These are phyloP conservation scores for Fusarium annulatum DNA, from an alignment of 2,329 filamentous ascomycete species.

Conservation along the genomic window DNA sequence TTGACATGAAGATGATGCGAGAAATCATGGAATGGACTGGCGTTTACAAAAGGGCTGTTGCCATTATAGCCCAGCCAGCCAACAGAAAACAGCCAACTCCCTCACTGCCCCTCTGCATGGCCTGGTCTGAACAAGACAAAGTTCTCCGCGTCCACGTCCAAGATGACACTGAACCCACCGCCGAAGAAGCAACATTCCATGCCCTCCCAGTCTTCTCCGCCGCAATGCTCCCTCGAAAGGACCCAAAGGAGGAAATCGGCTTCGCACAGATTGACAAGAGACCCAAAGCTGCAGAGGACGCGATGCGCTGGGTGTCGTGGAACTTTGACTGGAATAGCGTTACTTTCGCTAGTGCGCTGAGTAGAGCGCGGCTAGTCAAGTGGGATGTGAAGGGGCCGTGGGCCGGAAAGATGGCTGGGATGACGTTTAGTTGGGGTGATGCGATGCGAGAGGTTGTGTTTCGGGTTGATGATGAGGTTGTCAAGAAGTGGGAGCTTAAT, in stretches of 20 bases:
- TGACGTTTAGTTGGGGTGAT: background rate
- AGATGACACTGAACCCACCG: background rate
- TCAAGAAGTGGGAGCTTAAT: background rate
- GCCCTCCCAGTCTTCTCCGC: background rate
- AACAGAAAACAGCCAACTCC: background rate
- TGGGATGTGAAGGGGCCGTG: background rate
- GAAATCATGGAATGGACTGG: background rate
- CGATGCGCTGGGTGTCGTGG: background rate
- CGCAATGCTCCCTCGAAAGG: background rate
- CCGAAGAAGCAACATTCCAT: background rate
- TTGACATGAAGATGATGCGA: background rate
- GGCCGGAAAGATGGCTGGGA: background rate
- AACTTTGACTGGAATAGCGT: background rate
- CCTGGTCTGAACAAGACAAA: background rate
- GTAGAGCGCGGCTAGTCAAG: background rate
- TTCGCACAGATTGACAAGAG: background rate
- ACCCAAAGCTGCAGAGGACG: background rate
- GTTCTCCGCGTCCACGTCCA: background rate
- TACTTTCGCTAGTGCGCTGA: background rate
- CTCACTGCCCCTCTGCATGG: background rate
- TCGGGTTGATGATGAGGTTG: background rate
- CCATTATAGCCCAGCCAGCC: background rate
- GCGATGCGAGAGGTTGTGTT: background rate
- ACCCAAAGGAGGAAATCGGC: background rate
- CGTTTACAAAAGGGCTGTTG: background rate